Evolutionary conservation across 208 protist species (phyloP).

Genomic region (Crithidia mellificae): DNA sequence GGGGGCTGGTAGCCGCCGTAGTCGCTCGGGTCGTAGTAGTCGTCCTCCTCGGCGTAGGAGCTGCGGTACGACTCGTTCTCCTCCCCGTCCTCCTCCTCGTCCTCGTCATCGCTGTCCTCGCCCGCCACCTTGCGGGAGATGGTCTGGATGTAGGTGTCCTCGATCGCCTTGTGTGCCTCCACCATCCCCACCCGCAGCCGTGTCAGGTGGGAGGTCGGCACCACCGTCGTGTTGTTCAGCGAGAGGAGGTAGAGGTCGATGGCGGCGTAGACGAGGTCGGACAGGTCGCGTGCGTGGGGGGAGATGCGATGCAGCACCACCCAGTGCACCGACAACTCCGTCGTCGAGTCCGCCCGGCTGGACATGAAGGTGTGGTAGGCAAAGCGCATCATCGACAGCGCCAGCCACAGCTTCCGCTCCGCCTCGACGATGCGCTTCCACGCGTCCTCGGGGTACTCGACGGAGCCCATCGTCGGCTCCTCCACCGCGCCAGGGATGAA

Average conservation of each 20-base stretch:
- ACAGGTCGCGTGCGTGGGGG: slow-evolving; percentile 74
- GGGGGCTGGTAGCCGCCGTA: neutral
- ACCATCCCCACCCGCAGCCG: slow-evolving; percentile 79
- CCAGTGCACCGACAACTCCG: slow-evolving; percentile 85
- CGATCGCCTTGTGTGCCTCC: slow-evolving; percentile 71
- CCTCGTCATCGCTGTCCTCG: slow-evolving; percentile 48
- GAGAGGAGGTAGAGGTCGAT: slow-evolving; percentile 85
- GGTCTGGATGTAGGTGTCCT: slow-evolving; percentile 84
- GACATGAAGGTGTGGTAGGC: slow-evolving; percentile 89
- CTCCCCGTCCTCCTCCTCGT: slow-evolving; percentile 30
- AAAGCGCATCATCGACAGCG: slow-evolving; percentile 86
- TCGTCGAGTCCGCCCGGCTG: slow-evolving; percentile 54
- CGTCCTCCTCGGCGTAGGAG: slow-evolving; percentile 23
- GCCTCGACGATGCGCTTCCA: slow-evolving; percentile 74
- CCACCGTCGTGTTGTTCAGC: slow-evolving; percentile 70
- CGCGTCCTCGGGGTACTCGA: slow-evolving; percentile 71
- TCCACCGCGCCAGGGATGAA: slow-evolving; percentile 82
- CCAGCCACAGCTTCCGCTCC: slow-evolving; percentile 68
- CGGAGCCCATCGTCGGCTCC: slow-evolving; percentile 83
- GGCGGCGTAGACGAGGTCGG: slow-evolving; percentile 80
- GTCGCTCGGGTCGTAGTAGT: slow-evolving; percentile 22
- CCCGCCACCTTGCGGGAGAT: slow-evolving; percentile 72
- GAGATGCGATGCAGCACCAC: slow-evolving; percentile 88
- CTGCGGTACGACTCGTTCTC: slow-evolving; percentile 14
- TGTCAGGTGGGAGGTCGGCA: slow-evolving; percentile 81